A percentile compares a stretch with the other conserved stretches of the same genome.
Conservation (phyloP, 495 filamentous ascomycete species). For the Aspergillus panamensis region DNA sequence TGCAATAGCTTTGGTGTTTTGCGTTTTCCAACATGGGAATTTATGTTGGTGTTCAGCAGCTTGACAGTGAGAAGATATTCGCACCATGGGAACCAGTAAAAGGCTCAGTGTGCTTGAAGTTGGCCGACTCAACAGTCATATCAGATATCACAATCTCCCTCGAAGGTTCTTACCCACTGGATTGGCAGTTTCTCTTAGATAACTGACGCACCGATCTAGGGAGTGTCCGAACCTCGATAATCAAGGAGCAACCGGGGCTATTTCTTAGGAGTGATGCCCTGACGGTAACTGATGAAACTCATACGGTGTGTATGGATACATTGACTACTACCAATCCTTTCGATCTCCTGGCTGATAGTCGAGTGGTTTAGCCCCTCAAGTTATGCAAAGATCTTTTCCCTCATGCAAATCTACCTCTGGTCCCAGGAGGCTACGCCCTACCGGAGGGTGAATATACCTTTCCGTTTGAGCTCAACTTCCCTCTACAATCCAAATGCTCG, state of each 20-base stretch:
- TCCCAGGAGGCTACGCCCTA: not conserved
- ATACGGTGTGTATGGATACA: constrained; percentile 2
- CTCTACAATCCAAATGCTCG: not conserved
- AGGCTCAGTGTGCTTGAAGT: not conserved
- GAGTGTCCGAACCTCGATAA: not conserved
- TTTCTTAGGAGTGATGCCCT: constrained; percentile 7
- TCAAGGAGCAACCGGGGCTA: not conserved
- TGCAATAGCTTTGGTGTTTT: not conserved
- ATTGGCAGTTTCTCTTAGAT: not conserved
- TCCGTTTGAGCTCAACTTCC: constrained; percentile 6
- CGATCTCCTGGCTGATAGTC: not conserved
- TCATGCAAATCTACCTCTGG: not conserved
- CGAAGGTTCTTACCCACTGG: not conserved
- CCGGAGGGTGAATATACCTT: not conserved
- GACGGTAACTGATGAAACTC: not conserved
- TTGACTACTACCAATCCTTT: not conserved
- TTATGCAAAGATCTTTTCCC: not conserved
- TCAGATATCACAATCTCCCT: not conserved
- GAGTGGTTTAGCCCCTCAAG: not conserved
- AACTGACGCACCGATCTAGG: not conserved
- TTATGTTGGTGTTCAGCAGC: not conserved
- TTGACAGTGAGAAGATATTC: not conserved
- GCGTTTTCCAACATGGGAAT: not conserved
- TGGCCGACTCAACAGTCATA: constrained; percentile 4
- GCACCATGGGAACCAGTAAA: not conserved